Conservation (phyloP, 352 stramenopile genomes). For the Globisporangium alternatum region DNA sequence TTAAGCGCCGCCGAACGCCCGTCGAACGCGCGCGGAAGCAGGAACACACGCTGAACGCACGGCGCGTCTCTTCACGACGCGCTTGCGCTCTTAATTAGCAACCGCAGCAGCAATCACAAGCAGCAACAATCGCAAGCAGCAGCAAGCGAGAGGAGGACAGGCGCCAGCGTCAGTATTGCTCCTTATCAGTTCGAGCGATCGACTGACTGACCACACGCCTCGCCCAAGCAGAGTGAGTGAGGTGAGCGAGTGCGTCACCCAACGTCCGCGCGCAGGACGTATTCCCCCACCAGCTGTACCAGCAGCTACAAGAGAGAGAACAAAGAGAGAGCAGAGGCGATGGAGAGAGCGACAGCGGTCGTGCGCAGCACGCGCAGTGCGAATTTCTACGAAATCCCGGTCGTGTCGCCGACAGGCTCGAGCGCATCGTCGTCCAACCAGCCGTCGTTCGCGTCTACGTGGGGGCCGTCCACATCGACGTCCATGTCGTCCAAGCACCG, state of each 20-base stretch:
- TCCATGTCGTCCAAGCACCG: slow-evolving; percentile 32
- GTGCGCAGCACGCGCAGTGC: slow-evolving; percentile 55
- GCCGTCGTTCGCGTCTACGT: slow-evolving; percentile 18
- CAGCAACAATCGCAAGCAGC: neutral
- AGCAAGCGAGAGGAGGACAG: neutral
- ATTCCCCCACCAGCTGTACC: neutral
- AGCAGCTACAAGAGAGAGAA: slow-evolving; percentile 3
- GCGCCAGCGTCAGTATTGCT: neutral
- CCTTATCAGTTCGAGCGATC: neutral
- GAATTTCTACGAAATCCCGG: slow-evolving; percentile 60
- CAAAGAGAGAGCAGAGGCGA: neutral
- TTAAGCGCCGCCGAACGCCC: neutral
- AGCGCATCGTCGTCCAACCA: neutral
- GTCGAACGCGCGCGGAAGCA: slow-evolving; percentile 9
- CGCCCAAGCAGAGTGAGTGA: slow-evolving; percentile 1
- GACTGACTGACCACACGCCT: too few relatives aligned
- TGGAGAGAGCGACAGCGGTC: slow-evolving; percentile 42
- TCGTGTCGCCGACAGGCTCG: slow-evolving; percentile 25
- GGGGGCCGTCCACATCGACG: slow-evolving; percentile 20
- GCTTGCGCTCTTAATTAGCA: neutral
- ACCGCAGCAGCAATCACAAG: neutral
- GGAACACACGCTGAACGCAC: neutral
- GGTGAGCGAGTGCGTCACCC: neutral
- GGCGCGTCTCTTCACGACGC: neutral
- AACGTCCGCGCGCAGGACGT: neutral